phyloP scores from a whole-genome alignment of 352 stramenopile species.

The Phytopythium kandeliae region DNA sequence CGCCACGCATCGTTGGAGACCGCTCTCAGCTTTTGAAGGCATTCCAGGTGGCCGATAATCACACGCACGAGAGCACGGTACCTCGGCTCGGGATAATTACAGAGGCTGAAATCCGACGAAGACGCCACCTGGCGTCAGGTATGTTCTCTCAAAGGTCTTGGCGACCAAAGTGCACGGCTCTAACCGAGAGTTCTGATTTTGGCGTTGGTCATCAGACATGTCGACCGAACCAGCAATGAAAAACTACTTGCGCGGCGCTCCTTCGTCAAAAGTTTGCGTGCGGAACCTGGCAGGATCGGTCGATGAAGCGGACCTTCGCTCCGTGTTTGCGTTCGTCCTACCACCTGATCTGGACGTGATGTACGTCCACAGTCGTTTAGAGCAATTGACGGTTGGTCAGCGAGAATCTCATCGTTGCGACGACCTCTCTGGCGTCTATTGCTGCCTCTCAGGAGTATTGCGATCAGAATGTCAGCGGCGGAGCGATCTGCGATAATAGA shows the following conservation, averaged over 20 bases:
- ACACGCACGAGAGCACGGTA: not conserved
- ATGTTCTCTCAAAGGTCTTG: too few species aligned
- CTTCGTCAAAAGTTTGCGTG: constrained; percentile 25
- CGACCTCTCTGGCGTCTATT: not conserved
- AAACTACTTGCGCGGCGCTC: constrained; percentile 25
- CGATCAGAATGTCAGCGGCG: constrained; percentile 8
- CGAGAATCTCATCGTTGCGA: too few species aligned
- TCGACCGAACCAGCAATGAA: constrained; percentile 25
- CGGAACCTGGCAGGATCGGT: constrained; percentile 34
- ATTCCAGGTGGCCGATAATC: constrained; percentile 19
- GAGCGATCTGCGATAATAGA: constrained; percentile 12
- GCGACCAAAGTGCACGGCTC: too few species aligned
- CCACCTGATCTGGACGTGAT: constrained; percentile 23
- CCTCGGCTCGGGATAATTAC: constrained; percentile 51
- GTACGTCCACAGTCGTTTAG: constrained; percentile 17
- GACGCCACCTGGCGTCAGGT: constrained; percentile 30
- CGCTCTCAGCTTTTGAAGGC: constrained; percentile 14
- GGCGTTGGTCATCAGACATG: constrained; percentile 14
- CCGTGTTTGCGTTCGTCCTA: constrained; percentile 52
- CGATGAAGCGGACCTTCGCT: constrained; percentile 49
- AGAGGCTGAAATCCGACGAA: constrained; percentile 38
- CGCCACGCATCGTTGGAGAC: not conserved
- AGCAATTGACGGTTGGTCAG: not conserved
- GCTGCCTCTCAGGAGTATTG: constrained; percentile 6
- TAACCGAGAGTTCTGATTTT: too few species aligned